Evolutionary conservation across 345 rosid species (phyloP).

Genomic region (Eucalyptus globulus): DNA sequence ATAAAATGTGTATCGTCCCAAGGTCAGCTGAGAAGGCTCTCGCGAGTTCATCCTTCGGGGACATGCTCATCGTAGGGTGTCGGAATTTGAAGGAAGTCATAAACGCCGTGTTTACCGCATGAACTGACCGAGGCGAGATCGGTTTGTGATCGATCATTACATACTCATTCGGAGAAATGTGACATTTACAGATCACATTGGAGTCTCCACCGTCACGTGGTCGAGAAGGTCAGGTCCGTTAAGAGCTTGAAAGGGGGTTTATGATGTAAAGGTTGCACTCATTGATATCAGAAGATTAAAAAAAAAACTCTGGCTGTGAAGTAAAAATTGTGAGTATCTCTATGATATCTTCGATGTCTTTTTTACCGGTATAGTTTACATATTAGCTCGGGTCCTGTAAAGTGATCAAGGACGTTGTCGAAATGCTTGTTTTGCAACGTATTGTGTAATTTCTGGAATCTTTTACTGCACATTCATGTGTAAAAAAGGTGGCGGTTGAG

Average conservation of each 20-base stretch:
- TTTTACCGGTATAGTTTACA: neutral
- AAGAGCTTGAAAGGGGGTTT: neutral
- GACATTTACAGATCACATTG: neutral
- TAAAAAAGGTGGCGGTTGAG: neutral
- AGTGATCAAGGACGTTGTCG: too few relatives aligned
- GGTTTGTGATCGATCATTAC: neutral
- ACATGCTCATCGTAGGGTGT: constrained; percentile 51
- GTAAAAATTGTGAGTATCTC: neutral
- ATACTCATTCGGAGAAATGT: neutral
- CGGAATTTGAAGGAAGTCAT: constrained; percentile 65
- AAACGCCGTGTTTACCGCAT: constrained; percentile 29
- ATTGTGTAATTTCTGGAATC: neutral
- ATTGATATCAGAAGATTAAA: neutral
- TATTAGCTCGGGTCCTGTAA: neutral
- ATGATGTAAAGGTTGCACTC: neutral
- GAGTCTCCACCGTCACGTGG: neutral
- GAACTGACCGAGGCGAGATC: neutral
- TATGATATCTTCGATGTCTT: neutral
- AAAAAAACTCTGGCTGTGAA: neutral
- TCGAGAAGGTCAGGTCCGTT: neutral
- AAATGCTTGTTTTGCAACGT: neutral
- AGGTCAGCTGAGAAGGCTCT: constrained; percentile 38
- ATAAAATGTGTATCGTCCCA: constrained; percentile 64
- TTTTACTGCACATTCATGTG: neutral
- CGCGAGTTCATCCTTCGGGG: constrained; percentile 12